Evolutionary conservation across 805 yeast genomes (phyloP).

Genomic region (Clavispora fructus): DNA sequence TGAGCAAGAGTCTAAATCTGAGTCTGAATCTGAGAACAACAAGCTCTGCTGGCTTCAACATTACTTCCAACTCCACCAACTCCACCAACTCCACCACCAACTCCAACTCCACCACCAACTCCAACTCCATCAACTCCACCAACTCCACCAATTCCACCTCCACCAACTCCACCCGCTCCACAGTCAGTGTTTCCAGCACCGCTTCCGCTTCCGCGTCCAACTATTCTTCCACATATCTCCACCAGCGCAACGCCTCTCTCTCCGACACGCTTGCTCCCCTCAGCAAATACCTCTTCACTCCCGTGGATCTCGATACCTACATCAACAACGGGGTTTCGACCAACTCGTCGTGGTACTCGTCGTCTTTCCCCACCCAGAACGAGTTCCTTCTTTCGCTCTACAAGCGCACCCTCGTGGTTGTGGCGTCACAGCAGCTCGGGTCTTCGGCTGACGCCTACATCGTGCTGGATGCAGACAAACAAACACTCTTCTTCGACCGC

Average conservation of each 20-base stretch:
- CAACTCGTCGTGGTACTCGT: slow-evolving; percentile 14
- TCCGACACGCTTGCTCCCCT: slow-evolving; percentile 18
- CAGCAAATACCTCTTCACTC: slow-evolving; percentile 22
- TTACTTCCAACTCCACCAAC: not conserved
- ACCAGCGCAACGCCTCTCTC: slow-evolving; percentile 27
- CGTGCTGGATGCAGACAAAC: slow-evolving; percentile 17
- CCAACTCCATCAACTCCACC: too few relatives aligned
- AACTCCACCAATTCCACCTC: not conserved
- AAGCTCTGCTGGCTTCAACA: not conserved
- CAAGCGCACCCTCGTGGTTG: slow-evolving; percentile 24
- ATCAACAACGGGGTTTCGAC: not conserved
- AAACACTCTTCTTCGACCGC: slow-evolving; percentile 11
- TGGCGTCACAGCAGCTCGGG: slow-evolving; percentile 19
- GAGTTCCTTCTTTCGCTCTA: slow-evolving; percentile 22
- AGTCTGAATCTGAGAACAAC: not conserved
- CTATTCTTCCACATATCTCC: slow-evolving; percentile 3
- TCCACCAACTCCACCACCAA: too few relatives aligned
- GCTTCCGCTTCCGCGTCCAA: not conserved
- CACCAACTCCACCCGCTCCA: not conserved
- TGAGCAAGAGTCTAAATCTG: not conserved
- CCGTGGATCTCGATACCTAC: slow-evolving; percentile 15
- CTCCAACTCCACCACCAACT: not conserved
- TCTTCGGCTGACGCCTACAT: slow-evolving; percentile 17
- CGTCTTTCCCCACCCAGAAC: slow-evolving; percentile 22
- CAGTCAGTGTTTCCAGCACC: not conserved